Conservation (phyloP, 2,329 filamentous ascomycete species). For the Tolypocladium sp. region DNA sequence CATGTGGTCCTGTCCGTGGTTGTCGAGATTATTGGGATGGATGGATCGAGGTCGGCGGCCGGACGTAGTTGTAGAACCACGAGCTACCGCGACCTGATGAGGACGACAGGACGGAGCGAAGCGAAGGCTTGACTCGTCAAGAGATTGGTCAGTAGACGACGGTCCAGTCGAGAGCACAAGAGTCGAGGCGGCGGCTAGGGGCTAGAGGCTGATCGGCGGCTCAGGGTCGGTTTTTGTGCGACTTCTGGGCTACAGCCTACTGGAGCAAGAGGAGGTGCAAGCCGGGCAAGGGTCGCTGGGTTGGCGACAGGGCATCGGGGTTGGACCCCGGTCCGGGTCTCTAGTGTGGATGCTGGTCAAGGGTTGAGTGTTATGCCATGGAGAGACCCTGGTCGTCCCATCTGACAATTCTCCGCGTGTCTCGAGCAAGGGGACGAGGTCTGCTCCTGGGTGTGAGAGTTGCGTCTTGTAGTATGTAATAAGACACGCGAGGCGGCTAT, state of each 20-base stretch:
- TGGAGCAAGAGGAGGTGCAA: conserved; percentile 31
- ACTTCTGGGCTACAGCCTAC: conserved; percentile 28
- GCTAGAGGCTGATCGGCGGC: conserved; percentile 27
- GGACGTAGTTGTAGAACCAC: conserved; percentile 30
- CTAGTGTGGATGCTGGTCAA: conserved; percentile 29
- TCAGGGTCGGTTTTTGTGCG: conserved; percentile 39
- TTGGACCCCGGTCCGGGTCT: conserved; percentile 24
- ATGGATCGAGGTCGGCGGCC: conserved; percentile 19
- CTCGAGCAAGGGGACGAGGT: conserved; percentile 13
- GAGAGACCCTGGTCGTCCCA: conserved; percentile 19
- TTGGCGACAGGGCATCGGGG: conserved; percentile 26
- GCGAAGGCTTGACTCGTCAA: conserved; percentile 1
- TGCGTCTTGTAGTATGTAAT: conserved; percentile 12
- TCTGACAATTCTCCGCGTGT: conserved; percentile 27
- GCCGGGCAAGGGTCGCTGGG: conserved; percentile 32
- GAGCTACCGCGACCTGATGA: conserved; percentile 19
- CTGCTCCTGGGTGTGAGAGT: conserved; percentile 9
- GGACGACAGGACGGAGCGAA: not conserved
- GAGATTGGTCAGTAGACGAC: conserved; percentile 10
- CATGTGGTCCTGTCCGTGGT: conserved; percentile 38
- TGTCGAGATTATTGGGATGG: conserved; percentile 25
- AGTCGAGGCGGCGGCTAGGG: conserved; percentile 15
- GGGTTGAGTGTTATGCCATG: conserved; percentile 23
- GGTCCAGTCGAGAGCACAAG: conserved; percentile 17
- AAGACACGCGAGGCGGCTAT: conserved; percentile 14